Conservation (phyloP, 2,329 filamentous ascomycete species). For the Lasiodiplodia hormozganensis region DNA sequence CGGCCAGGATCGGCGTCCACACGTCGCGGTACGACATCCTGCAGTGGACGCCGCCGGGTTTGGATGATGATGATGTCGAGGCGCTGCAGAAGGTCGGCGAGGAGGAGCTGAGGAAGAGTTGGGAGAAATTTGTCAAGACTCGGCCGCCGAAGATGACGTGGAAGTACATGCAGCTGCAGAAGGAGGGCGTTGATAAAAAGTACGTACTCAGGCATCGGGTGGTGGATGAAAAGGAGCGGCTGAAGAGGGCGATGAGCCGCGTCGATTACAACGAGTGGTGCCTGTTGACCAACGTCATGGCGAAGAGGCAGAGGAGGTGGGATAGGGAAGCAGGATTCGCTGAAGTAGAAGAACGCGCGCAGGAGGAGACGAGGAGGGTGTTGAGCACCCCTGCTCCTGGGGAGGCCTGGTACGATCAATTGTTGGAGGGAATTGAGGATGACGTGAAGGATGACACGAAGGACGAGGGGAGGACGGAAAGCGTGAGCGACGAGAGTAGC, state of each 20-base stretch:
- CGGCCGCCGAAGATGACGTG: not conserved
- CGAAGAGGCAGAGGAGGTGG: constrained; percentile 10
- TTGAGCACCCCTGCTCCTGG: no score
- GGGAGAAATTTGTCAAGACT: not conserved
- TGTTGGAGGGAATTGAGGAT: no score
- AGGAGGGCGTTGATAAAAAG: not conserved
- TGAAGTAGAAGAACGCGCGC: no score
- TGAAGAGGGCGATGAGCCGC: constrained; percentile 16
- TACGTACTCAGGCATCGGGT: not conserved
- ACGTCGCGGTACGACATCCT: not conserved
- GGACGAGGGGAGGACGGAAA: no score
- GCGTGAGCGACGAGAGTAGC: no score
- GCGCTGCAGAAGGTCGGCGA: not conserved
- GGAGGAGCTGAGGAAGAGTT: not conserved
- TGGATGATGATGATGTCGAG: not conserved
- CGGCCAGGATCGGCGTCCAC: not conserved
- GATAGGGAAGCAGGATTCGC: not conserved
- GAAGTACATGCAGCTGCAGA: not conserved
- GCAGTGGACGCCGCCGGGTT: constrained; percentile 1
- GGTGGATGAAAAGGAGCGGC: not conserved
- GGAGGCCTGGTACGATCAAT: no score
- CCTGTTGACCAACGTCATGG: not conserved
- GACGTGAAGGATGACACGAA: no score
- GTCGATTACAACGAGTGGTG: not conserved
- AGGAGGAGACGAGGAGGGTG: no score